Conservation (phyloP, 106 monocot species). For the Apostasia shenzhenica region DNA sequence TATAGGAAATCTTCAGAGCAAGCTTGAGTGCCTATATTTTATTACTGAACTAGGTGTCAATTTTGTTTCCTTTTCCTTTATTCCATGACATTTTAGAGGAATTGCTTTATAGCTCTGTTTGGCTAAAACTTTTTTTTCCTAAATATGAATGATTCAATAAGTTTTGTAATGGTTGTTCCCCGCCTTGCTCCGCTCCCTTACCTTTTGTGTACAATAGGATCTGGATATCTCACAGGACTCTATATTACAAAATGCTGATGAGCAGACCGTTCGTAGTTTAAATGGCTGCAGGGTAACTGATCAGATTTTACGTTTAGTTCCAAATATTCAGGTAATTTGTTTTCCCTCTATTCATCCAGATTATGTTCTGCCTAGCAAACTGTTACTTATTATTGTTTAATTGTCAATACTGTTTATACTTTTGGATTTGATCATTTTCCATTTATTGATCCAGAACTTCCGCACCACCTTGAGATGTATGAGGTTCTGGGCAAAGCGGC, state of each 20-base stretch:
- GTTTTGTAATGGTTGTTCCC: too few species aligned
- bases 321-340: slow-evolving; percentile 69
- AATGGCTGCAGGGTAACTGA: slow-evolving; percentile 98
- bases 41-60: too few species aligned
- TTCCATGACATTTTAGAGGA: too few species aligned
- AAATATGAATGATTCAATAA: too few species aligned
- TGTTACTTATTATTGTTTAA: neutral
- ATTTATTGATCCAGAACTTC: slow-evolving; percentile 57
- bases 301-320: slow-evolving; percentile 75
- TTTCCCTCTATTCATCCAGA: neutral
- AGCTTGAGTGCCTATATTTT: too few species aligned
- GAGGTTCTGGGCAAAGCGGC: slow-evolving; percentile 91
- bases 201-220: slow-evolving; percentile 34
- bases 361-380: neutral
- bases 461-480: slow-evolving; percentile 91
- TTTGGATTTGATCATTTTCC: neutral
- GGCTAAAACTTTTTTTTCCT: too few species aligned
- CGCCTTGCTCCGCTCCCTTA: neutral
- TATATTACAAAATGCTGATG: slow-evolving; percentile 90
- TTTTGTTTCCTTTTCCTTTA: too few species aligned
- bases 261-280: slow-evolving; percentile 90
- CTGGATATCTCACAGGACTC: slow-evolving; percentile 90
- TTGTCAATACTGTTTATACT: neutral
- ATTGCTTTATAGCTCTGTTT: too few species aligned
- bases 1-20: too few species aligned